These are phyloP conservation scores for Plasmodium vinckei DNA, from an alignment of 169 alveolate genomes.

Conservation along the genomic window DNA sequence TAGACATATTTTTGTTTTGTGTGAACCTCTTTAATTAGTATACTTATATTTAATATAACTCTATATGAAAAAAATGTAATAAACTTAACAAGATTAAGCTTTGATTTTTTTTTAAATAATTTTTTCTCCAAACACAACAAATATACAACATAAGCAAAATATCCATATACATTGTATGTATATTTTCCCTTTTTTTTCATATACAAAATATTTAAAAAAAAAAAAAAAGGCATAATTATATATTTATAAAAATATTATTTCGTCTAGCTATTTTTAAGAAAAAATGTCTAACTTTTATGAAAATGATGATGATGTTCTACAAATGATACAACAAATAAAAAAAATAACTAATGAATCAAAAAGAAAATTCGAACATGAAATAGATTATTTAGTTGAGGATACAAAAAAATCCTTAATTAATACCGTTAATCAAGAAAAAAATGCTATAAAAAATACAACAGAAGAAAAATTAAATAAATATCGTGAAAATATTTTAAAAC, in stretches of 20 bases:
- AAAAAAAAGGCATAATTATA: not conserved
- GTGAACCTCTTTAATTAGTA: too few species aligned
- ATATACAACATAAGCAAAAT: too few species aligned
- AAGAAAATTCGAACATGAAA: constrained; percentile 56
- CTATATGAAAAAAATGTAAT: too few species aligned
- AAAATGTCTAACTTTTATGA: constrained; percentile 47
- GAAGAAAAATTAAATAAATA: constrained; percentile 43
- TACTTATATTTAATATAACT: too few species aligned
- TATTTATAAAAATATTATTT: not conserved
- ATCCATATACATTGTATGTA: too few species aligned
- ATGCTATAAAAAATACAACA: constrained; percentile 28
- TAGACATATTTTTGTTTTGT: too few species aligned
- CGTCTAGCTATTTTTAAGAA: not conserved
- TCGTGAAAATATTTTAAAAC: constrained; percentile 32
- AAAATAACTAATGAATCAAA: constrained; percentile 52
- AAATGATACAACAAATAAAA: constrained; percentile 73
- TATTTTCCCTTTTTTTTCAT: too few species aligned
- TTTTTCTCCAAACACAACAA: too few species aligned
- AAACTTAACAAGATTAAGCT: too few species aligned
- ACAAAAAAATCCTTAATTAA: constrained; percentile 31
- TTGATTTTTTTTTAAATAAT: too few species aligned
- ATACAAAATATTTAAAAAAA: too few species aligned
- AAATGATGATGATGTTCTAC: constrained; percentile 66
- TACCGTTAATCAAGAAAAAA: constrained; percentile 40
- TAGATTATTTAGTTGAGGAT: constrained; percentile 57